phyloP scores from a whole-genome alignment of 2,329 filamentous ascomycete genomes.

The Clarireedia homoeocarpa region DNA sequence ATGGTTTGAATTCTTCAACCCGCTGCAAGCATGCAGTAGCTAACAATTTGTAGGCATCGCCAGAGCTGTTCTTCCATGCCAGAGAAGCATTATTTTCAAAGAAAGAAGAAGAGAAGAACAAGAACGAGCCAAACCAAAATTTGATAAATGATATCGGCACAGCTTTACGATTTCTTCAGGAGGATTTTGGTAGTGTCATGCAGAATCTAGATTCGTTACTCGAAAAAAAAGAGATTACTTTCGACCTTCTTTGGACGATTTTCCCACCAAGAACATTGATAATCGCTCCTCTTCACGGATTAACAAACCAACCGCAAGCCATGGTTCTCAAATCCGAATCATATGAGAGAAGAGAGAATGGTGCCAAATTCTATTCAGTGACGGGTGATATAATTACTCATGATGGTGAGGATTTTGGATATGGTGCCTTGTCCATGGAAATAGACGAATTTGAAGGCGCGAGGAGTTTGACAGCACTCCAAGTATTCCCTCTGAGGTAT shows the following conservation, averaged over 20 bases:
- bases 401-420: constrained; percentile 1
- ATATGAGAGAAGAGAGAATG: neutral
- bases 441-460: neutral
- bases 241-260: constrained; percentile 1
- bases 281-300: neutral
- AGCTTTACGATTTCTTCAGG: neutral
- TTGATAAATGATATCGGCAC: constrained; percentile 2
- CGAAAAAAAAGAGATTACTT: constrained; percentile 1
- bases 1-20: neutral
- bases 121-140: neutral
- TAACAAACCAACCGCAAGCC: neutral
- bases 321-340: neutral
- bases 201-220: neutral
- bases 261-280: neutral
- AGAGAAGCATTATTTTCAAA: neutral
- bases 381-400: neutral
- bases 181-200: neutral
- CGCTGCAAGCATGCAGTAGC: neutral
- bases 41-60: neutral
- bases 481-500: neutral
- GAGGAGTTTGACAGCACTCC: neutral
- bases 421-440: neutral
- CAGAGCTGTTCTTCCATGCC: neutral
- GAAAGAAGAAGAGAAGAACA: neutral
- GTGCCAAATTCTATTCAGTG: neutral